Base-by-base conservation (phyloP, 768 basidiomycete genomes). In the Leccinum olivaceopallidum region DNA sequence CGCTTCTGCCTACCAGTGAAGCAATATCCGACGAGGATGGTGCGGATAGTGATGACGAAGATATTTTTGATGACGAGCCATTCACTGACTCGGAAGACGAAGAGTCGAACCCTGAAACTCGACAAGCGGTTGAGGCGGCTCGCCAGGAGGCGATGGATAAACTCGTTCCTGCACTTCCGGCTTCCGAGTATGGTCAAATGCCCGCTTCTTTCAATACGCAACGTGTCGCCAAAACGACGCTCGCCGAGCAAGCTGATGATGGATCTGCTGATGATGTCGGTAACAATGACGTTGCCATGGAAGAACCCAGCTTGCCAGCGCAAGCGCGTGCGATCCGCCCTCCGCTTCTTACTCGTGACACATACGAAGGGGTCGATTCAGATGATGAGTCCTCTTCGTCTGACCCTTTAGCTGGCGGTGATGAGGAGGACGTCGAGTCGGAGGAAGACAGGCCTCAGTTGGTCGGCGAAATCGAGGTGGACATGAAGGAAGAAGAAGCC, bases 401-500 rank as follows among this genome's bases (percentile, higher is more conserved):
- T 36, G 81, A 77, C 20, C 77, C 72, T 16, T 73, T 73, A 14
- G 65, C 63, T n/a, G 72, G 72, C 16, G 71, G 64, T 16, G 80
- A 77, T 5, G 80, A 76, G 1, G 85, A 83, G 54, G 78, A 81
- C 34, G 75, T 72, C 9, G 90, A 90, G 57, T 84, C 81, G 5
- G 94, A 91, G 47, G 90, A 93, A 58, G 93, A 95, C 53, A 78
- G 78, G n/a, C 93, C 94, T 0, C 87, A 90, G 66, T 81, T 95
- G 4, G 86, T 92, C 2, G 92, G 88, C 16, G 90, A 94, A 22
- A 76, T 94, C 4, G 94, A 95, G 67, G 81, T 95, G 36, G 89
- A 97, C 65, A 96, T 98, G 94, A 85, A 80, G 1, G 89, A 92
- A 66, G 97, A 99, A 75, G 85, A 93, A 75, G 94, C 91, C 66